phyloP scores from a whole-genome alignment of 2,329 filamentous ascomycete species.

The Dactylellina leptospora region DNA sequence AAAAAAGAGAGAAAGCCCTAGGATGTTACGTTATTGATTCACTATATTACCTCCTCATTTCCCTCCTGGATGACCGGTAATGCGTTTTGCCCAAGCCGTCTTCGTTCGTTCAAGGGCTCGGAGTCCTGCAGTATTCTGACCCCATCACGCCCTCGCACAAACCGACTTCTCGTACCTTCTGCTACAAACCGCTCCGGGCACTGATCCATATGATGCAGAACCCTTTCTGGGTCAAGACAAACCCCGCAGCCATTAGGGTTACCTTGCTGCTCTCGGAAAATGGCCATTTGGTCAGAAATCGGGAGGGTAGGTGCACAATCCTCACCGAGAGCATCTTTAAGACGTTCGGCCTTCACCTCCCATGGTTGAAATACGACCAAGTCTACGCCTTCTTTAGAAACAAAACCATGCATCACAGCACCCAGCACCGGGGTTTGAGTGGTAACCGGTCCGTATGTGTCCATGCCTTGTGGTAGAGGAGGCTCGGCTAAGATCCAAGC shows the following conservation, averaged over 20 bases:
- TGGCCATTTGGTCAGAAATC: conserved; percentile 20
- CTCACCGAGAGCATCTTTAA: conserved; percentile 30
- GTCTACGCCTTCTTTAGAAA: conserved; percentile 44
- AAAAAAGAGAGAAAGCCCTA: too few relatives aligned
- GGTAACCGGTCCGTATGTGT: not conserved
- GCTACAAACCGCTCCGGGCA: conserved; percentile 42
- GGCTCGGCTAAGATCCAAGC: conserved; percentile 43
- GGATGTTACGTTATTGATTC: too few relatives aligned
- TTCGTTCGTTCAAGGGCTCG: not conserved
- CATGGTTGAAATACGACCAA: conserved; percentile 46
- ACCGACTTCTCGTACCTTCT: conserved; percentile 8
- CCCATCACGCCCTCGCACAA: conserved; percentile 11
- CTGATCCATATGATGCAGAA: conserved; percentile 28
- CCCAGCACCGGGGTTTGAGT: conserved; percentile 33
- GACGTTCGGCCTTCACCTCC: conserved; percentile 34
- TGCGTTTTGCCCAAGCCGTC: conserved; percentile 11
- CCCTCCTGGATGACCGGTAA: too few relatives aligned
- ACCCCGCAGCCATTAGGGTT: conserved; percentile 23
- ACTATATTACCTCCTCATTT: too few relatives aligned
- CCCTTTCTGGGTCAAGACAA: conserved; percentile 12
- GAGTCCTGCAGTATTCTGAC: not conserved
- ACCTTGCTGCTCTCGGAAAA: conserved; percentile 22
- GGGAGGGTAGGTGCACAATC: conserved; percentile 38
- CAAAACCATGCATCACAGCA: conserved; percentile 31
- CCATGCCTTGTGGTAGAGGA: not conserved